Evolutionary conservation across 2,329 filamentous ascomycete genomes (phyloP).

Genomic region (Monilinia fructicola): DNA sequence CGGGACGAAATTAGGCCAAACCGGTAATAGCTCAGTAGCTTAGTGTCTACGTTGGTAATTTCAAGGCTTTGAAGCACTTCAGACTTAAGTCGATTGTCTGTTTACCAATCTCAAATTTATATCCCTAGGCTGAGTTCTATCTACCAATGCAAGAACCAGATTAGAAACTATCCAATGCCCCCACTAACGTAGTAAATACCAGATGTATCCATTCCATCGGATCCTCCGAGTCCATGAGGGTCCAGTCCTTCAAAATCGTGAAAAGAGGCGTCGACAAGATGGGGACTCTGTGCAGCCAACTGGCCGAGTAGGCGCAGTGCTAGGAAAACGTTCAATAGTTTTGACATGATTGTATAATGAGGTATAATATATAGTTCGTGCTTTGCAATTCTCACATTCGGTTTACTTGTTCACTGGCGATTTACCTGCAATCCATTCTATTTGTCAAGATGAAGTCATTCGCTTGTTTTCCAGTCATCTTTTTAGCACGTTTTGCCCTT

Average conservation of each 20-base stretch:
- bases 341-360: background rate
- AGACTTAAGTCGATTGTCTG: background rate
- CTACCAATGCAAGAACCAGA: slow-evolving; percentile 7
- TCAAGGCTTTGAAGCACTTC: background rate
- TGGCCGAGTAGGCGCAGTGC: background rate
- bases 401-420: background rate
- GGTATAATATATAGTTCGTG: background rate
- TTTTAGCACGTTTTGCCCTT: slow-evolving; percentile 3
- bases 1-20: background rate
- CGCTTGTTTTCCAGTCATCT: slow-evolving; percentile 1
- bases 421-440: background rate
- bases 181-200: background rate
- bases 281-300: background rate
- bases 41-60: background rate
- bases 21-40: background rate
- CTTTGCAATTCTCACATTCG: background rate
- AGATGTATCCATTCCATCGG: slow-evolving; percentile 1
- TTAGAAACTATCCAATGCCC: background rate
- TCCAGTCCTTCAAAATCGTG: background rate
- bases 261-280: background rate
- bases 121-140: background rate
- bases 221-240: background rate
- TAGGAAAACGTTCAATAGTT: slow-evolving; percentile 2
- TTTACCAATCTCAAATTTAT: background rate
- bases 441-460: slow-evolving; percentile 7